Evolutionary conservation across 371 early-diverging fungal species (phyloP), one percentile per base, ranked within the genome.

Genomic region (Apophysomyces variabilis): DNA sequence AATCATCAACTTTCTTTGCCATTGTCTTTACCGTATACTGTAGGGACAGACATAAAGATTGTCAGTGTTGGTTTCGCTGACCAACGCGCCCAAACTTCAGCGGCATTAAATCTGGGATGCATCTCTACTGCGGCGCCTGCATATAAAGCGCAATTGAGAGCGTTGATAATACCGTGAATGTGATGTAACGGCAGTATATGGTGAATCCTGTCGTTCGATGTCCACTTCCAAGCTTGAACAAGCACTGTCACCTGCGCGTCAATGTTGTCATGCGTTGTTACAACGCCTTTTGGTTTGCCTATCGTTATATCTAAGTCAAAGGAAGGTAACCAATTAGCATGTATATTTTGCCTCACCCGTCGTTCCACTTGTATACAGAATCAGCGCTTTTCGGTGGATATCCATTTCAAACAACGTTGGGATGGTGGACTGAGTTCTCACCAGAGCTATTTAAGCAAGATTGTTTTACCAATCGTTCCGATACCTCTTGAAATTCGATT

Each of bases 21-120:
- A 18, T 65, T 44, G 14, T 36, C 37, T 13, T 21, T 82, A 79
- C 87, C 66, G 77, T 95, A 95, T 35, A 95, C 91, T 5, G 95
- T 93, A 1, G 96, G 96, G 1, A 96, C 96, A 7, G 90, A 91
- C 95, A 94, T 95, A 64, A 95, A 89, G 1, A 93, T 67, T 0
- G 92, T 86, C n/a, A 80, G 47, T 1, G 58, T 41, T 12, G 78
- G 62, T 12, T 14, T 36, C 4, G 70, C 60, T 6, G 69, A 74
- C 72, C 87, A 80, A 9, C 89, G 77, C 43, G 74, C 36, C 93
- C 92, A 94, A 1, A 92, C 89, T 7, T 70, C 58, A 0, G 65
- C 72, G 0, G 87, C 81, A 69, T 89, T 83, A 65, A 93, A 93
- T 58, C 86, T 86, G 16, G 83, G 79, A 50, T 85, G 58, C 86